Evolutionary conservation across 164 flowering plant genomes (phyloP).

Genomic region (Protea cynaroides): DNA sequence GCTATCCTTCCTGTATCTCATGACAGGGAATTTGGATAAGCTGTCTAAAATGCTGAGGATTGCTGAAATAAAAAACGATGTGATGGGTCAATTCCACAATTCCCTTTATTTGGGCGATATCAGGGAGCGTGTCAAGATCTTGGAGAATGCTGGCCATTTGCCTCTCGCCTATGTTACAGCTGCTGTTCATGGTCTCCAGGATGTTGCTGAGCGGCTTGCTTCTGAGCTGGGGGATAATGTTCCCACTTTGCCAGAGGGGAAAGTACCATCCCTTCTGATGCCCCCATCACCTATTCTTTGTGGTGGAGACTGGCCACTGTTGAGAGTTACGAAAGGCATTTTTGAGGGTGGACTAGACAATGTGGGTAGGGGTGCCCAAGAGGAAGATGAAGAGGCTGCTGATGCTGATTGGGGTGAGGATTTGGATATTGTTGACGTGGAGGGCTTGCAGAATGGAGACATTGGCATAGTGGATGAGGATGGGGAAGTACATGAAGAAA

Average conservation of each 20-base stretch:
- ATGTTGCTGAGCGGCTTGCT: conserved; percentile 30
- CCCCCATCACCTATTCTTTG: conserved; percentile 29
- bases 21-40: conserved; percentile 34
- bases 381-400: conserved; percentile 30
- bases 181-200: conserved; percentile 28
- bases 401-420: conserved; percentile 35
- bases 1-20: conserved; percentile 36
- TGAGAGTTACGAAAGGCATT: conserved; percentile 36
- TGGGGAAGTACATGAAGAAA: conserved; percentile 22
- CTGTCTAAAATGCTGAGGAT: conserved; percentile 35
- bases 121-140: conserved; percentile 32
- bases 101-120: conserved; percentile 36
- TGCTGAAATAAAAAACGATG: conserved; percentile 35
- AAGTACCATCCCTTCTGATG: conserved; percentile 25
- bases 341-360: conserved; percentile 34
- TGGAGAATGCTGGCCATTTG: conserved; percentile 35
- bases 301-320: conserved; percentile 40
- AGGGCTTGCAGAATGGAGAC: conserved; percentile 25
- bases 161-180: conserved; percentile 41
- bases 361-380: conserved; percentile 22
- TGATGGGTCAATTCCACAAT: conserved; percentile 46
- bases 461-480: conserved; percentile 17
- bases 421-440: conserved; percentile 25
- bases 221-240: conserved; percentile 28
- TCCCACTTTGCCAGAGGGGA: conserved; percentile 26